Evolutionary conservation across 352 stramenopile genomes (phyloP), one percentile per base, ranked within the genome.

Genomic region (Pseudoperonospora humuli): DNA sequence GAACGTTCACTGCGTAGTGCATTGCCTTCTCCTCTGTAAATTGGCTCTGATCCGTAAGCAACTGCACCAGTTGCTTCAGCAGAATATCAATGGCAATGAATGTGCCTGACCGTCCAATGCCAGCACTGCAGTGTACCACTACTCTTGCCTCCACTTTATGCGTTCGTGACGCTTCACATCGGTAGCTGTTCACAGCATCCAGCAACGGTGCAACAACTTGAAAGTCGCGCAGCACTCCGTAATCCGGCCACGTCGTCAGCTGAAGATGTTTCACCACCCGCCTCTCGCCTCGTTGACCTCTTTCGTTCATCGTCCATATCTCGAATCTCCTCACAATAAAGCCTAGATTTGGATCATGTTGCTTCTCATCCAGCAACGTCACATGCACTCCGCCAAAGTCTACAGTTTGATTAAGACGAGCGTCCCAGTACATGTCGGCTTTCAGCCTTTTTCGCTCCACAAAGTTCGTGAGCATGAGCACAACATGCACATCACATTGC

Each of bases 391-490:
- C 67, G 11, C 59, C 46, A 55, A 85, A 85, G 36, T 82, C 62
- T 14, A 86, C 62, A 14, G 38, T 18, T 8, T 70, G 37, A 13
- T 70, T 67, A 3, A 11, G 3, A 26, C 31, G 44, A 7, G 62
- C 37, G 23, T 87, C 65, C 76, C 79, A 92, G 48, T 92, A 89
- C 27, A 82, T 14, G 42, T 89, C 74, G 0, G 79, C 79, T 49
- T 87, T 89, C 24, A 70, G 49, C 17, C 76, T 61, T 37, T 87
- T 59, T 20, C 70, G 53, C 56, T 93, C 80, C 18, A 93, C 62
- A 49, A 89, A 93, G 53, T 90, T 88, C 6, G 80, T 93, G 25
- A 93, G 77, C 77, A 93, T 93, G 45, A 89, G 70, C n/a, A 93
- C 64, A 17, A 90, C 77, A 20, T 86, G 64, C 7, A 89, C 77